Percentiles rank a stretch among this genome's conserved stretches.
phyloP scores from a whole-genome alignment of 2,329 filamentous ascomycete genomes.

The Alternaria brassicicola region DNA sequence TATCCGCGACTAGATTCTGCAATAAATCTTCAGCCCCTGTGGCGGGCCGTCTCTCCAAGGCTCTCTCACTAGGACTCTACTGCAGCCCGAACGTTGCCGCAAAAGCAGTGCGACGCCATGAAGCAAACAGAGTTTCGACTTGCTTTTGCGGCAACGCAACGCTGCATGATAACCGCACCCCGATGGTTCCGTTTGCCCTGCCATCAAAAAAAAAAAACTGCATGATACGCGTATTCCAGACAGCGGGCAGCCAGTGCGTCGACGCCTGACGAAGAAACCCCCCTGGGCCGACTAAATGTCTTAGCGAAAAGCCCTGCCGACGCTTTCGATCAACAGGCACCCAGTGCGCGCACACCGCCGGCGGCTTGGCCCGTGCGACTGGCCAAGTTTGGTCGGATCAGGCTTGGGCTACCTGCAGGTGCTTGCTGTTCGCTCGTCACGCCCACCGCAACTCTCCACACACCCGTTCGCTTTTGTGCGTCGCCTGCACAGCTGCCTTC shows the following conservation, averaged over 20 bases:
- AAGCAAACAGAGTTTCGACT: slow-evolving; percentile 3
- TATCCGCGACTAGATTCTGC: slow-evolving; percentile 22
- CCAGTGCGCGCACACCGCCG: slow-evolving; percentile 40
- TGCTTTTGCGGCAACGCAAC: slow-evolving; percentile 20
- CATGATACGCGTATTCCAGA: slow-evolving; percentile 31
- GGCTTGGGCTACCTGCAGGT: slow-evolving; percentile 36
- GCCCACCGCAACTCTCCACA: slow-evolving; percentile 37
- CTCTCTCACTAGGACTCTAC: slow-evolving; percentile 4
- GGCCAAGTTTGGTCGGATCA: slow-evolving; percentile 32
- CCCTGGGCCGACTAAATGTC: slow-evolving; percentile 25
- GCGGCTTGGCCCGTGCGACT: slow-evolving; percentile 36
- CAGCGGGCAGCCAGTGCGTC: slow-evolving; percentile 36
- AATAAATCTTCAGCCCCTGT: slow-evolving; percentile 28
- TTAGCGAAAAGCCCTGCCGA: slow-evolving; percentile 34
- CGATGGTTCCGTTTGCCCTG: slow-evolving; percentile 13
- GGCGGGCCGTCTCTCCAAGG: slow-evolving; percentile 25
- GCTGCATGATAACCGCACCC: neutral
- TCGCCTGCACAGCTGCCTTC: slow-evolving; percentile 42
- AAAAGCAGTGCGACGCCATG: slow-evolving; percentile 15
- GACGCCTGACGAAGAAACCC: slow-evolving; percentile 37
- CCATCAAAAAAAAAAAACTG: slow-evolving; percentile 10
- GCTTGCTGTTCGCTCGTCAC: slow-evolving; percentile 38
- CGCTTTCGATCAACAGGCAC: slow-evolving; percentile 40
- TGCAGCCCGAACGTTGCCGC: slow-evolving; percentile 32
- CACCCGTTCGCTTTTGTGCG: slow-evolving; percentile 27